Evolutionary conservation across 208 protist species (phyloP).

Genomic region (Crithidia brevicula): DNA sequence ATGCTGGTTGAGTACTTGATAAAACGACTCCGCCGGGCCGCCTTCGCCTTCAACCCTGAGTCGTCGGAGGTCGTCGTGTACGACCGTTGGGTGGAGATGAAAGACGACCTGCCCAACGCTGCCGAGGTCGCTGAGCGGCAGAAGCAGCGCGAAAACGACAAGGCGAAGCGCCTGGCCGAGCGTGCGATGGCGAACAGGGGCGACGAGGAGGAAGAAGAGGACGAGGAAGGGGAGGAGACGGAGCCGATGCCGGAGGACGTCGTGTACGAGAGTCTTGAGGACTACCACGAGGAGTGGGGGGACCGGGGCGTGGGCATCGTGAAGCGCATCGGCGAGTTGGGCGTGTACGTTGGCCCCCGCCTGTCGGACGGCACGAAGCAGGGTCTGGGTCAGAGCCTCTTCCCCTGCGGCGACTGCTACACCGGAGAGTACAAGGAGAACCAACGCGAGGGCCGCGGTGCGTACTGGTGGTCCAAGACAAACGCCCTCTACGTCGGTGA

Average conservation of each 20-base stretch:
- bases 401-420: conserved; percentile 88
- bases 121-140: conserved; percentile 79
- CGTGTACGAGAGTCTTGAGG: conserved; percentile 79
- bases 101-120: conserved; percentile 69
- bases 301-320: conserved; percentile 73
- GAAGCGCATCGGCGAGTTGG: conserved; percentile 91
- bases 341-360: conserved; percentile 77
- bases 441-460: conserved; percentile 70
- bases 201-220: conserved; percentile 60
- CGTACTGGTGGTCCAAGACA: conserved; percentile 79
- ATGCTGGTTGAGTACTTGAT: conserved; percentile 89
- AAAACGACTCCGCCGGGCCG: conserved; percentile 71
- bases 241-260: conserved; percentile 85
- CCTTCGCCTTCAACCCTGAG: conserved; percentile 83
- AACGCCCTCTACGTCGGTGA: conserved; percentile 72
- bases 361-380: conserved; percentile 83
- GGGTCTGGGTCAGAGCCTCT: conserved; percentile 86
- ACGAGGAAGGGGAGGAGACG: conserved; percentile 78
- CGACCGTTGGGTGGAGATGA: conserved; percentile 88
- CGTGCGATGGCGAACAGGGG: conserved; percentile 30
- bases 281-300: conserved; percentile 89
- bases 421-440: conserved; percentile 84
- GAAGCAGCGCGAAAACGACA: conserved; percentile 66
- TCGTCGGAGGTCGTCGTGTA: conserved; percentile 77
- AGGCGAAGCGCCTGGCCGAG: conserved; percentile 61